Evolutionary conservation across 2,329 filamentous ascomycete species (phyloP).

Genomic region (Sporothrix luriei): DNA sequence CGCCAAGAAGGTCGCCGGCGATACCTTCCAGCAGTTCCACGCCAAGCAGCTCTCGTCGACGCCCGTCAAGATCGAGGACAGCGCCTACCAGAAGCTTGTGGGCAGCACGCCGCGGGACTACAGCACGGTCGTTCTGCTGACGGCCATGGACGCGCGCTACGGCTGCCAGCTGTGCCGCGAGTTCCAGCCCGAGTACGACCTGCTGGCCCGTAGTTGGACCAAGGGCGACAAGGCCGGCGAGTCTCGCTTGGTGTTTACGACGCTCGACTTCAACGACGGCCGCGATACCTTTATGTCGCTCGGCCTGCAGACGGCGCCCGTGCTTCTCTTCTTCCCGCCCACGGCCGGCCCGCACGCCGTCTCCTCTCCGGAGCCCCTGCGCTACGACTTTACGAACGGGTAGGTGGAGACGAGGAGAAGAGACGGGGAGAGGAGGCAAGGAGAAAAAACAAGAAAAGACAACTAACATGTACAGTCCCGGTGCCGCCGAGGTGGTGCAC

Average conservation of each 20-base stretch:
- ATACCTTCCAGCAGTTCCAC: conserved; percentile 73
- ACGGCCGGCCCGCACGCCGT: conserved; percentile 80
- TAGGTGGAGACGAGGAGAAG: conserved; percentile 48
- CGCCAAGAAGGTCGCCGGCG: conserved; percentile 59
- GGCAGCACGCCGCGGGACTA: conserved; percentile 77
- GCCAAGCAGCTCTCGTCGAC: conserved; percentile 64
- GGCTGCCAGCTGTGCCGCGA: conserved; percentile 85
- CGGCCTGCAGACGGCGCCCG: conserved; percentile 89
- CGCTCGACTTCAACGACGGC: conserved; percentile 85
- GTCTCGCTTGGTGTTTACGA: conserved; percentile 75
- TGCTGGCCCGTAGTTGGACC: conserved; percentile 82
- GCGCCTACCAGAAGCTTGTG: conserved; percentile 74
- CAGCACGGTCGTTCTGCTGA: conserved; percentile 77
- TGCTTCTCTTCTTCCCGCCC: conserved; percentile 84
- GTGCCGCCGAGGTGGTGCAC: conserved; percentile 76
- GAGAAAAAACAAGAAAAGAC: background rate
- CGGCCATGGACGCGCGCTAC: conserved; percentile 79
- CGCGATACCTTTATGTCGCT: conserved; percentile 87
- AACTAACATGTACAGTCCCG: conserved; percentile 55
- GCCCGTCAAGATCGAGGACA: conserved; percentile 78
- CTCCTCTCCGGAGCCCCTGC: conserved; percentile 65
- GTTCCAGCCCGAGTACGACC: conserved; percentile 92
- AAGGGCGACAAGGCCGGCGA: conserved; percentile 77
- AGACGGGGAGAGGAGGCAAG: background rate
- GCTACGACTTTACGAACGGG: conserved; percentile 85